phyloP scores from a whole-genome alignment of 116 monocot species.

The Iris pallida region DNA sequence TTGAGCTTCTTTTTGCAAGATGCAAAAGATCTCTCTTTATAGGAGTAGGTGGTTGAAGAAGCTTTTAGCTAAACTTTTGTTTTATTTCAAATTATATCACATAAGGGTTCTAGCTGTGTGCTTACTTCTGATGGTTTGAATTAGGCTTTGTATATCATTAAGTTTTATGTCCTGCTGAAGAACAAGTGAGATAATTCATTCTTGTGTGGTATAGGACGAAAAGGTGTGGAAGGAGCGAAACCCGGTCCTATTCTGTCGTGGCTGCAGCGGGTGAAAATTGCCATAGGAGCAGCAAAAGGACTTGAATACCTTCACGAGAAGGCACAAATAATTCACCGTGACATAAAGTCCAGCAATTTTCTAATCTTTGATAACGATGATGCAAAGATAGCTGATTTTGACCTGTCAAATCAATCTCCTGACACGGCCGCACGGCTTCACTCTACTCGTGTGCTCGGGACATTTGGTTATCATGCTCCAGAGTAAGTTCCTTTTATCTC shows the following conservation, averaged over 20 bases:
- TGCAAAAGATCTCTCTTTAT: neutral
- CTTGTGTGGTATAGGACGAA: conserved; percentile 11
- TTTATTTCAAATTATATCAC: neutral
- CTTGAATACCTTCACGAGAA: conserved; percentile 39
- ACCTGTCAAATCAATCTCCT: conserved; percentile 37
- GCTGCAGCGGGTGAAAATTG: conserved; percentile 32
- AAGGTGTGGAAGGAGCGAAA: conserved; percentile 37
- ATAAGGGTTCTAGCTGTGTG: neutral
- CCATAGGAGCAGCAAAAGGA: conserved; percentile 34
- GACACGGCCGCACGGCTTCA: conserved; percentile 43
- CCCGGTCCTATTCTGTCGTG: conserved; percentile 35
- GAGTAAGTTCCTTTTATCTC: conserved; percentile 20
- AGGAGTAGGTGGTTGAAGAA: neutral
- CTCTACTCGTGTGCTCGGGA: conserved; percentile 35
- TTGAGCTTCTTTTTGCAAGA: neutral
- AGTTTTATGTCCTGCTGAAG: neutral
- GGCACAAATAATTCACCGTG: conserved; percentile 31
- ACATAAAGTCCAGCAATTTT: conserved; percentile 41
- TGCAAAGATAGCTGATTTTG: conserved; percentile 37
- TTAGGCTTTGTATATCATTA: neutral
- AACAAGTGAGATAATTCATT: no score
- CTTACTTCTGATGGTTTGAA: neutral
- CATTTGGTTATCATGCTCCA: conserved; percentile 47
- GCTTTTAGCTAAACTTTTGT: neutral
- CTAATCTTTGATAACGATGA: conserved; percentile 34